Evolutionary conservation across 2,329 filamentous ascomycete species (phyloP).

Genomic region (Neocatenulostroma microsporum): DNA sequence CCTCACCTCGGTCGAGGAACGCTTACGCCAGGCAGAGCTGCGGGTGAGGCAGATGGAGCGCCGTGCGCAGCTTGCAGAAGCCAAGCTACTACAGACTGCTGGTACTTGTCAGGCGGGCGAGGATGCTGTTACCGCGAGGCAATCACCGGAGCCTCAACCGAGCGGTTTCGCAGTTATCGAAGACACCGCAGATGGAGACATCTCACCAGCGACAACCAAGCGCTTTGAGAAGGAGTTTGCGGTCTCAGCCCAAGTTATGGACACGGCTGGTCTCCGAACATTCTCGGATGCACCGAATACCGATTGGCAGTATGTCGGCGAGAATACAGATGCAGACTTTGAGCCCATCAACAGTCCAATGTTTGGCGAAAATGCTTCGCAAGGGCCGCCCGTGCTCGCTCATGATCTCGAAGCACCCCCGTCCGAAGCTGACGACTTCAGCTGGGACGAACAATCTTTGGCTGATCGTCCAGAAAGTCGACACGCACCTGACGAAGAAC

Average conservation of each 20-base stretch:
- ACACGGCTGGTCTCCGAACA: slow-evolving; percentile 1
- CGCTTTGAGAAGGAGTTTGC: background rate
- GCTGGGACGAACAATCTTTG: slow-evolving; percentile 22
- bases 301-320: slow-evolving; percentile 9
- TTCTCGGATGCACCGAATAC: background rate
- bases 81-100: slow-evolving; percentile 9
- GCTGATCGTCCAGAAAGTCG: background rate
- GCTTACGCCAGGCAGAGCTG: slow-evolving; percentile 28
- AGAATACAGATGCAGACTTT: background rate
- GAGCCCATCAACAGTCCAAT: too few relatives aligned
- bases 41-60: slow-evolving; percentile 15
- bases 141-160: background rate
- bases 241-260: background rate
- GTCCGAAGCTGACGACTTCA: slow-evolving; percentile 20
- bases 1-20: slow-evolving; percentile 40
- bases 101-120: background rate
- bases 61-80: slow-evolving; percentile 18
- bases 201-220: background rate
- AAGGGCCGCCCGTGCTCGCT: background rate
- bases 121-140: background rate
- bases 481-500: slow-evolving; percentile 3
- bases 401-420: slow-evolving; percentile 20
- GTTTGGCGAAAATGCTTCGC: background rate
- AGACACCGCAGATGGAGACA: slow-evolving; percentile 1
- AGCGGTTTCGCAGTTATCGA: background rate